Evolutionary conservation across 2,329 filamentous ascomycete genomes (phyloP).

Genomic region (Pseudocercospora crystallina): DNA sequence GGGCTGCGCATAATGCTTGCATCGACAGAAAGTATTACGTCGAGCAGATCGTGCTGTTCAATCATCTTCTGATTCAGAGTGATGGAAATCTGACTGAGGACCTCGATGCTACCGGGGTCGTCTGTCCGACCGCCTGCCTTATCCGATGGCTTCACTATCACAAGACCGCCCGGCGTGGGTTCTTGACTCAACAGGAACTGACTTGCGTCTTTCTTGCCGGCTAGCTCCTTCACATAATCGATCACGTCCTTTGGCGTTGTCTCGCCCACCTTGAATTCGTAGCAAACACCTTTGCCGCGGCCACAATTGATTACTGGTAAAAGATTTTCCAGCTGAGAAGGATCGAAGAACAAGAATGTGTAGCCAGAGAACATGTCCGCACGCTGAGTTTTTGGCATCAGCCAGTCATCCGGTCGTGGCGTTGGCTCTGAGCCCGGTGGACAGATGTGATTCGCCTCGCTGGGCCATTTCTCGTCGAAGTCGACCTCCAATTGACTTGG

Average conservation of each 20-base stretch:
- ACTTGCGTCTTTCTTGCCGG: constrained; percentile 66
- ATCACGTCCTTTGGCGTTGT: constrained; percentile 70
- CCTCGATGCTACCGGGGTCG: neutral
- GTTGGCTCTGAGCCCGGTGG: constrained; percentile 73
- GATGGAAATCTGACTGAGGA: constrained; percentile 56
- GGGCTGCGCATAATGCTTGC: constrained; percentile 68
- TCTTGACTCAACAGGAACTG: constrained; percentile 32
- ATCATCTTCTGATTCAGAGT: constrained; percentile 78
- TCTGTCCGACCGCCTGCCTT: constrained; percentile 41
- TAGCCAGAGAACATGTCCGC: constrained; percentile 78
- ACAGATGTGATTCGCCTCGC: constrained; percentile 70
- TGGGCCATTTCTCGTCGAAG: constrained; percentile 77
- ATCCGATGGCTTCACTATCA: constrained; percentile 72
- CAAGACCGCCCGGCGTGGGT: constrained; percentile 56
- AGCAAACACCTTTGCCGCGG: constrained; percentile 76
- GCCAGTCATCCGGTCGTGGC: constrained; percentile 60
- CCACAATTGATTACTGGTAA: constrained; percentile 73
- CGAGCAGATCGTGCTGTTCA: constrained; percentile 86
- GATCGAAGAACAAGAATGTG: constrained; percentile 83
- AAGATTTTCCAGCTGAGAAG: constrained; percentile 72
- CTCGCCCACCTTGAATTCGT: constrained; percentile 58
- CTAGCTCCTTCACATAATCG: constrained; percentile 70
- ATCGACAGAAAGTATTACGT: constrained; percentile 82
- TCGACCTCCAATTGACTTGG: constrained; percentile 66
- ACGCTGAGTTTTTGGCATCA: constrained; percentile 67